Base-by-base conservation (phyloP, 495 filamentous ascomycete genomes). In the Tuber aestivum region DNA sequence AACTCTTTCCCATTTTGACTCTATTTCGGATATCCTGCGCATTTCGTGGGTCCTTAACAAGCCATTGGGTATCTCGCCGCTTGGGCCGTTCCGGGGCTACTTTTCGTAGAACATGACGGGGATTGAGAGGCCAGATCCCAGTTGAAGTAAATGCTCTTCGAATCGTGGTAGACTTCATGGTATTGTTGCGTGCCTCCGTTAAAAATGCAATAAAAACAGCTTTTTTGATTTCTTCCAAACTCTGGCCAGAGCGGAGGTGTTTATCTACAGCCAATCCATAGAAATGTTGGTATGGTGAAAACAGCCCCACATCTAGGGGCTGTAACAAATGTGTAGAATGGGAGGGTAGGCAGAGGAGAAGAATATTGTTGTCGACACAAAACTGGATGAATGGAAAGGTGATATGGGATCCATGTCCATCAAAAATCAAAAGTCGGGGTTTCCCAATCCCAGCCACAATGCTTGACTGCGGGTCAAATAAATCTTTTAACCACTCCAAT, bases 371-470 rank as follows among this genome's bases (percentile, higher is more conserved):
- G 35, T 50, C 41, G 12, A 71, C n/a, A 35, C 75, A 73, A 70
- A 69, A 76, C n/a, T 76, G 40, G 37, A 76, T 48, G 35, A 74
- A 77, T 20, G 32, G 37, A 71, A 68, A 74, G 32, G n/a, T 68
- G 40, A 71, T 48, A 42, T 77, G 42, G 6, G 76, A 77, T 1
- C 42, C 48, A 37, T 77, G 68, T 16, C 76, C 72, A 50, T 77
- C 65, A 42, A 77, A 41, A 56, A 77, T 77, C 6, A 74, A 41
- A 16, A 77, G 72, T n/a, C 65, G 16, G n/a, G 38, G 37, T 0
- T 48, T 23, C 10, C 73, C 35, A 48, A 50, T 44, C 14, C 41
- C 42, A 9, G 65, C 50, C 7, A 27, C 20, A 48, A 21, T 2
- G 5, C 44, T 48, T 23, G 44, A 48, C 18, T 48, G 44, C 0